Base-by-base conservation (phyloP, 2,329 filamentous ascomycete species). In the Tolypocladium inflatum region DNA sequence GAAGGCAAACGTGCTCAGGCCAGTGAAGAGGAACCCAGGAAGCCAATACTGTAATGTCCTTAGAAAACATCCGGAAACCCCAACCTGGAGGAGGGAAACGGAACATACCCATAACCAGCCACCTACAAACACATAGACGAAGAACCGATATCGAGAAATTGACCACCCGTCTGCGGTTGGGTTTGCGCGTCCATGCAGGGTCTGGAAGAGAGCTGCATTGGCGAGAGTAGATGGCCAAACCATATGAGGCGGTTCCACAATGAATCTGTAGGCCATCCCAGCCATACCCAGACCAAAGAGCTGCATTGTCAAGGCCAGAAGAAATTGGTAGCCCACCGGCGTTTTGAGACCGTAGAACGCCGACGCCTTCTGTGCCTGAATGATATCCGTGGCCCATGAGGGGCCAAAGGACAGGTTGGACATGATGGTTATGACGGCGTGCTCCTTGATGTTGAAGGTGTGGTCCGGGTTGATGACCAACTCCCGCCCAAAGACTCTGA, bases 231-330 rank as follows among this genome's bases (percentile, higher is more conserved):
- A 73, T 1, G 83, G 83, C 82, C 83, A 86, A 59, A 85, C 79
- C 82, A 85, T 85, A 38, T 81, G 77, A 1, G 83, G 80, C 0
- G 81, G 83, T 68, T 73, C 78, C 21, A 82, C 77, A 21, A 86
- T 74, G 67, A 82, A 85, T 26, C 80, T 75, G 37, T 81, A 75
- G 37, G 77, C 75, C 52, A 85, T 68, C 1, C 83, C 83, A 1
- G 84, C 83, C n/a, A 86, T 70, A 1, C 82, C 82, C 61, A 85
- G 84, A 3, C 84, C 84, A 53, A 84, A 80, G 63, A 83, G 74
- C 60, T 85, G 80, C 1, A 80, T 83, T n/a, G 81, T 82, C 59
- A 86, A 77, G 15, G 76, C 78, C 58, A 86, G 74, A 26, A 85
- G 71, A 2, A 85, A 69, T 63, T 84, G 78, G 65, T 82, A 85